A percentile compares a stretch with the other conserved stretches of the same genome.
Evolutionary conservation across 1,139 yeast genomes (phyloP).

Genomic region (Diutina neorugosa): DNA sequence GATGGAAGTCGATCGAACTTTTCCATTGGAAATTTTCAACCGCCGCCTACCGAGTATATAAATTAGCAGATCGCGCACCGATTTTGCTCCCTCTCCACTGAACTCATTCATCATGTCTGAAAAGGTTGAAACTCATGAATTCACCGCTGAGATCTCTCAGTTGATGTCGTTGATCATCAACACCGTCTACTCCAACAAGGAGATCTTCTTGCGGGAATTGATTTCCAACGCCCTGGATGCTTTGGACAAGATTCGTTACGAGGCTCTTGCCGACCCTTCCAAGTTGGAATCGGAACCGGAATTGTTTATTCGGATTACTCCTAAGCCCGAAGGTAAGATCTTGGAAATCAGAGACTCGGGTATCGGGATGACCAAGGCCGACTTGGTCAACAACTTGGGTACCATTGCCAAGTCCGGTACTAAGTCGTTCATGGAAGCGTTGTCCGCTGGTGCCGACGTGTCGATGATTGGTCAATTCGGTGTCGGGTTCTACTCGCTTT

Average conservation of each 20-base stretch:
- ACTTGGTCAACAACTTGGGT: conserved; percentile 97
- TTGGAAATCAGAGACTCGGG: conserved; percentile 98
- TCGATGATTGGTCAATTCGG: conserved; percentile 99
- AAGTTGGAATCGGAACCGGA: conserved; percentile 93
- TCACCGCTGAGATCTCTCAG: conserved; percentile 99
- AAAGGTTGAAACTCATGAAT: conserved; percentile 78
- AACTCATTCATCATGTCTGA: not conserved
- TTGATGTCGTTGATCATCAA: conserved; percentile 99
- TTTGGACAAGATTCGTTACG: conserved; percentile 92
- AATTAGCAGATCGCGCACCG: not conserved
- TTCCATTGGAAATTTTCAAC: not conserved
- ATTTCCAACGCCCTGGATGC: conserved; percentile 98
- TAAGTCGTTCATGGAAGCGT: conserved; percentile 98
- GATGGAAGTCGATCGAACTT: not conserved
- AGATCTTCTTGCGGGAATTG: conserved; percentile 97
- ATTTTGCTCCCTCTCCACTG: not conserved
- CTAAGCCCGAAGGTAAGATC: conserved; percentile 87
- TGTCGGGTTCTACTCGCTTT: conserved; percentile 99
- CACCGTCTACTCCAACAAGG: conserved; percentile 99
- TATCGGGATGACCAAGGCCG: conserved; percentile 99
- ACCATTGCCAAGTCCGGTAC: conserved; percentile 99
- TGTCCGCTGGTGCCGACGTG: conserved; percentile 98
- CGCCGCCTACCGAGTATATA: not conserved
- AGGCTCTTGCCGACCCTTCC: conserved; percentile 86
- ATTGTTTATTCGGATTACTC: conserved; percentile 93